phyloP scores from a whole-genome alignment of 78 protist species.

The Speleostelium caveatum region DNA sequence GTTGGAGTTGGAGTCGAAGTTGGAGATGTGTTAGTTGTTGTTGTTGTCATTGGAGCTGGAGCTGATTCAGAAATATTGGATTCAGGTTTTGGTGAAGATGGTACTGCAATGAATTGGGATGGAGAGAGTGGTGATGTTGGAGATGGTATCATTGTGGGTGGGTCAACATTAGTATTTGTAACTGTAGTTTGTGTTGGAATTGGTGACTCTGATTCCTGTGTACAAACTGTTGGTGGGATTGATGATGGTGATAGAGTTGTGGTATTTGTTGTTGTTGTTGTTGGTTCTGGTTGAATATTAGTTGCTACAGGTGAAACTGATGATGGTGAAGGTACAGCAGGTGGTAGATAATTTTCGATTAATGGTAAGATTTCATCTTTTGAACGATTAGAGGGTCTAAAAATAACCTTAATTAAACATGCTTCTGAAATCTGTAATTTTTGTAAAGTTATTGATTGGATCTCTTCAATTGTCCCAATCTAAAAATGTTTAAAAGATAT shows the following conservation, averaged over 20 bases:
- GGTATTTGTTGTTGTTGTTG: slow-evolving; percentile 21
- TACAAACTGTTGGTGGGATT: neutral
- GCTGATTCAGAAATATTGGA: no score
- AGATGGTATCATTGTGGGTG: neutral
- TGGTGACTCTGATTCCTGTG: neutral
- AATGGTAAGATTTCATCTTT: slow-evolving; percentile 16
- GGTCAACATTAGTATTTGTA: neutral
- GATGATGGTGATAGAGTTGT: neutral
- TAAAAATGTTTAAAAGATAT: neutral
- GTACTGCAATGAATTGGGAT: no score
- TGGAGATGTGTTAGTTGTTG: neutral
- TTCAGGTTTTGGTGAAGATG: no score
- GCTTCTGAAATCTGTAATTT: slow-evolving; percentile 43
- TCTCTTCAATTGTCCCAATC: slow-evolving; percentile 21
- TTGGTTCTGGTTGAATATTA: neutral
- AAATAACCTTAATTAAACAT: slow-evolving; percentile 8
- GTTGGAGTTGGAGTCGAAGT: neutral
- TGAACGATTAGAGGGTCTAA: neutral
- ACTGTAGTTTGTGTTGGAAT: slow-evolving; percentile 11
- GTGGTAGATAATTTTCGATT: slow-evolving; percentile 33
- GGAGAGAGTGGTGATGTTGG: neutral
- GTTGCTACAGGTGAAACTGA: neutral
- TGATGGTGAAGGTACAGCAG: neutral
- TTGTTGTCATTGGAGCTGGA: neutral
- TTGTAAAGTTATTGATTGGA: slow-evolving; percentile 37